Base-by-base conservation (phyloP, 1,284 basidiomycete genomes). In the Moesziomyces globuligerus region DNA sequence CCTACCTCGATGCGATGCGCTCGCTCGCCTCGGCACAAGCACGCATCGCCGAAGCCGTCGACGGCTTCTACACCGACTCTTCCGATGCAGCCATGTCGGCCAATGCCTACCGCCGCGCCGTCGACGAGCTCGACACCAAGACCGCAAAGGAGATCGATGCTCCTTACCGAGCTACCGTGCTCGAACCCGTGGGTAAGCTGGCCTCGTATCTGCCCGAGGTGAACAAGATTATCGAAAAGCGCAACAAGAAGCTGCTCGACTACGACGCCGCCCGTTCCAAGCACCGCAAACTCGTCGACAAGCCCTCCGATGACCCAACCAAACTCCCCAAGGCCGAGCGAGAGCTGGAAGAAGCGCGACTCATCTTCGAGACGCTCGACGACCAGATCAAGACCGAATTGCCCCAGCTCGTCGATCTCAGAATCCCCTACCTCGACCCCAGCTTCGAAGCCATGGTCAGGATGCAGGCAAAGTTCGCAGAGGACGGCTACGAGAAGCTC, bases 401-500 rank as follows among this genome's bases (percentile, higher is more conserved):
- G 7, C 96, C 96, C 0, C 89, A 95, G 75, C 85, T 99, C 25
- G 88, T 98, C 44, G 94, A 98, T 77, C 88, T 98, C 23, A 90
- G 96, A 34, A 90, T 98, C 39, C 95, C 96, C 7, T 99, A 93
- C 86, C 92, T 98, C 66, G 95, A 98, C 83, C 96, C 96, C 1
- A 94, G 91, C 72, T 98, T 99, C 82, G 96, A 99, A 84, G 92
- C 95, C 29, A 98, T 98, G 95, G 78, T 84, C 13, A 92, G 96
- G 39, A 92, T 96, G 88, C 95, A 99, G 83, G 89, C 92, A 80
- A 93, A 94, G 78, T 97, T 97, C 79, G 93, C 94, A 1, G 92
- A 97, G 82, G 94, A 98, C 77, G 96, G 93, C 0, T 99, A 99
- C 83, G 94, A 98, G 85, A 98, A 96, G 85, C 87, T 98, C 53